Conservation (phyloP, 108 stramenopile species). For the Nannochloropsis salina region DNA sequence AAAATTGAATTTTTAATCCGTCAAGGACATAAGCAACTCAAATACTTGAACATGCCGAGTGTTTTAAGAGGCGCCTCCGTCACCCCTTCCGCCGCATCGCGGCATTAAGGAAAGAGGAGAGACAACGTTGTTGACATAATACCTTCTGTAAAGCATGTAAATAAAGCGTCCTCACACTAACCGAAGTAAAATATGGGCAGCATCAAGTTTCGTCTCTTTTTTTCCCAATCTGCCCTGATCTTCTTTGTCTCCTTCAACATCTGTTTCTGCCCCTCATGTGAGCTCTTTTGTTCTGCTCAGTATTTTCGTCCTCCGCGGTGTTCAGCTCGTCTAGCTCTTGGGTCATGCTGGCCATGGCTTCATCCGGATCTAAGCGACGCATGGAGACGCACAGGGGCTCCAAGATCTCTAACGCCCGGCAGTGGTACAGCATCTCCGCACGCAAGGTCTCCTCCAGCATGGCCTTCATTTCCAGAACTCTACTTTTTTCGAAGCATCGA, state of each 20-base stretch:
- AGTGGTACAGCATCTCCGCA: neutral
- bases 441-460: constrained; percentile 1
- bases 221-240: neutral
- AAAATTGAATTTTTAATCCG: neutral
- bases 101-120: too few species aligned
- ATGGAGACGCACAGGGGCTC: constrained; percentile 19
- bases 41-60: neutral
- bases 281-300: neutral
- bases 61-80: neutral
- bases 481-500: constrained; percentile 20
- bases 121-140: too few species aligned
- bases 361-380: neutral
- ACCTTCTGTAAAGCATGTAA: too few species aligned
- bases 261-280: neutral
- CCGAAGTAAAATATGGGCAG: too few species aligned
- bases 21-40: constrained; percentile 4
- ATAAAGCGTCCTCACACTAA: too few species aligned
- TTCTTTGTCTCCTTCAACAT: neutral
- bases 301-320: neutral
- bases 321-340: constrained; percentile 15
- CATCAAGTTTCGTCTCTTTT: neutral
- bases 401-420: neutral
- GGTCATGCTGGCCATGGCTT: neutral
- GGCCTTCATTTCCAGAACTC: neutral
- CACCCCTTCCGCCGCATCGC: neutral